Percentiles rank a stretch among this genome's conserved stretches.
These are phyloP conservation scores for Coniferiporia sulphurascens DNA, from an alignment of 1,284 basidiomycete species.

Conservation along the genomic window DNA sequence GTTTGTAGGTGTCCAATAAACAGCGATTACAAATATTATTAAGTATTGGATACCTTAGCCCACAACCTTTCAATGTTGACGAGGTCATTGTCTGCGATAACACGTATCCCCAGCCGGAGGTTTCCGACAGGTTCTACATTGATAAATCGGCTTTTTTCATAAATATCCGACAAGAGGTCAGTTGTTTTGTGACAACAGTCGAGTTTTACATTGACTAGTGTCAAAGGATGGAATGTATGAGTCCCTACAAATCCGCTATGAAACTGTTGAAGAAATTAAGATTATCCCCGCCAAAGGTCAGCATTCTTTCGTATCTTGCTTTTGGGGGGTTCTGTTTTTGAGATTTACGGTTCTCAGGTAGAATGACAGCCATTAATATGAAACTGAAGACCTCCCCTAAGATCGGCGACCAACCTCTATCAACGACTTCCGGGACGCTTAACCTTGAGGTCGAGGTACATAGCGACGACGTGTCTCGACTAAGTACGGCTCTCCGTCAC, in stretches of 20 bases:
- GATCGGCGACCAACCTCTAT: slow-evolving; percentile 29
- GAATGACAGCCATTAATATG: slow-evolving; percentile 27
- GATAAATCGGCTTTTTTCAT: slow-evolving; percentile 47
- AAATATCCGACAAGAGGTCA: slow-evolving; percentile 44
- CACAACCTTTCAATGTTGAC: slow-evolving; percentile 51
- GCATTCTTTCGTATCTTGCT: neutral
- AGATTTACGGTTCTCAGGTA: neutral
- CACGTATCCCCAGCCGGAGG: slow-evolving; percentile 30
- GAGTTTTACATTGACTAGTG: neutral
- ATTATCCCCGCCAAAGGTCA: neutral
- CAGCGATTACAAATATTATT: neutral
- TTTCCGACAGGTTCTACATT: slow-evolving; percentile 43
- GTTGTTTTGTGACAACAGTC: neutral
- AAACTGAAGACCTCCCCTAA: slow-evolving; percentile 35
- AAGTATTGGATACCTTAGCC: slow-evolving; percentile 33
- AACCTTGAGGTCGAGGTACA: slow-evolving; percentile 37
- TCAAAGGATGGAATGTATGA: slow-evolving; percentile 38
- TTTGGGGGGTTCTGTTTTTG: neutral
- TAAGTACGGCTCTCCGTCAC: slow-evolving; percentile 35
- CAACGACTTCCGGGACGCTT: slow-evolving; percentile 22
- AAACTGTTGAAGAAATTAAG: slow-evolving; percentile 38
- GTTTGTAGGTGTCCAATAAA: slow-evolving; percentile 38
- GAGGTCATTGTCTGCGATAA: slow-evolving; percentile 37
- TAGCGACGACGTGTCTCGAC: slow-evolving; percentile 30
- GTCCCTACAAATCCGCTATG: slow-evolving; percentile 38